These are phyloP conservation scores for Globisporangium barbulae DNA, from an alignment of 352 stramenopile species.

Conservation along the genomic window DNA sequence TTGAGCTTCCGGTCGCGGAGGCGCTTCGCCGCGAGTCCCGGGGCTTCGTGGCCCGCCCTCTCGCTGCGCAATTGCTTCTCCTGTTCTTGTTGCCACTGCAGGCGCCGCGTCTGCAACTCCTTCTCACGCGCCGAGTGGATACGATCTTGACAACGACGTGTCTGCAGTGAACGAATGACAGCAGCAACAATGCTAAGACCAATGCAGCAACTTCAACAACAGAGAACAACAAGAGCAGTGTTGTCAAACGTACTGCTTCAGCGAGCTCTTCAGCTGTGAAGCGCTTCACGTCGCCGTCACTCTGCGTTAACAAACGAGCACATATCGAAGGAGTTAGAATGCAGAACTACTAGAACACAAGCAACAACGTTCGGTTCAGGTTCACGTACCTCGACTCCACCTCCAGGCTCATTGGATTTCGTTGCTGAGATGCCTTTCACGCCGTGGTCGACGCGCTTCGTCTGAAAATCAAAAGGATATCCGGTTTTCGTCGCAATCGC, in stretches of 20 bases:
- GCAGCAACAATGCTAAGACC: background rate
- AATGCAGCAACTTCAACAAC: background rate
- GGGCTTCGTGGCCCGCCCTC: constrained; percentile 26
- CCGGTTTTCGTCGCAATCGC: constrained; percentile 36
- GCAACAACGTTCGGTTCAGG: constrained; percentile 16
- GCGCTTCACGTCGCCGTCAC: constrained; percentile 8
- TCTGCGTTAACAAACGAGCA: background rate
- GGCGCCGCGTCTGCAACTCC: constrained; percentile 21
- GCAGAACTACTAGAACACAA: background rate
- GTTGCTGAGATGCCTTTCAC: constrained; percentile 8
- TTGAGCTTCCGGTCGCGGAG: constrained; percentile 50
- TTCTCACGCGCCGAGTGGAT: constrained; percentile 41
- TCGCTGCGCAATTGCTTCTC: constrained; percentile 34
- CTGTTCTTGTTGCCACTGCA: constrained; percentile 26
- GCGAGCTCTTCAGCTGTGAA: constrained; percentile 21
- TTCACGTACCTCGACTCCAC: constrained; percentile 8
- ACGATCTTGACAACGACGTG: constrained; percentile 47
- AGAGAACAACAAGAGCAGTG: background rate
- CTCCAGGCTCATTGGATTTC: background rate
- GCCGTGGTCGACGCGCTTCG: constrained; percentile 8
- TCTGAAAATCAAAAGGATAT: constrained; percentile 39
- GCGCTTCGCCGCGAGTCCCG: constrained; percentile 37
- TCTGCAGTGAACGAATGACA: constrained; percentile 21
- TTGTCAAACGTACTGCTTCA: constrained; percentile 25
- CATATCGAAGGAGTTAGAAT: background rate